Percentiles rank a stretch among this genome's conserved stretches.
These are phyloP conservation scores for Ottelia alismoides DNA, from an alignment of 106 monocot genomes.

Conservation along the genomic window DNA sequence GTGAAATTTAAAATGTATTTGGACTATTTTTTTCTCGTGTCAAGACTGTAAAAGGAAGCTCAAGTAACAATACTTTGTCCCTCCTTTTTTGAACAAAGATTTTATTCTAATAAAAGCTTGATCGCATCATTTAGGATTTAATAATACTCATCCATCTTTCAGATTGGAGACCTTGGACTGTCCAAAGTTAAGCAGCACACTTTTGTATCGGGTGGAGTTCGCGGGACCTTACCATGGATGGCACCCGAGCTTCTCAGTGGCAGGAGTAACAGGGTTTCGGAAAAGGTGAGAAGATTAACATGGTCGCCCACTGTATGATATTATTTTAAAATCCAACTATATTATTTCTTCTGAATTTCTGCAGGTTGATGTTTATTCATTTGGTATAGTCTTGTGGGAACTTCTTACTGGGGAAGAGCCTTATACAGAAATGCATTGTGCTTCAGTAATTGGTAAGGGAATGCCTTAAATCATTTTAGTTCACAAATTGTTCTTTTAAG, in stretches of 20 bases:
- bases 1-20: too few species aligned
- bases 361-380: conserved; percentile 97
- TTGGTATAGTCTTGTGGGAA: conserved; percentile 98
- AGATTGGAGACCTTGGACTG: conserved; percentile 96
- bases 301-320: too few species aligned
- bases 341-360: too few species aligned
- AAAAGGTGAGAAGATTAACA: conserved; percentile 83
- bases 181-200: conserved; percentile 95
- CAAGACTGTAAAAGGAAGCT: not conserved
- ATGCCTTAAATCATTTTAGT: not conserved
- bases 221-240: conserved; percentile 99
- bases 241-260: conserved; percentile 90
- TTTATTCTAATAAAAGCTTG: too few species aligned
- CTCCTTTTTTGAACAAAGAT: conserved; percentile 1
- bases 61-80: not conserved
- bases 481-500: not conserved
- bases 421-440: conserved; percentile 70
- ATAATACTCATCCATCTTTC: too few species aligned
- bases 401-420: conserved; percentile 95
- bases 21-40: too few species aligned
- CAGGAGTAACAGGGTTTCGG: conserved; percentile 79
- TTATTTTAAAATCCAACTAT: too few species aligned
- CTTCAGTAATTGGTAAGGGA: conserved; percentile 67
- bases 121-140: too few species aligned
- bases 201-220: conserved; percentile 88